A percentile compares a stretch with the other conserved stretches of the same genome.
These are phyloP conservation scores for Amanita pallidorosea DNA, from an alignment of 768 basidiomycete species.

Conservation along the genomic window DNA sequence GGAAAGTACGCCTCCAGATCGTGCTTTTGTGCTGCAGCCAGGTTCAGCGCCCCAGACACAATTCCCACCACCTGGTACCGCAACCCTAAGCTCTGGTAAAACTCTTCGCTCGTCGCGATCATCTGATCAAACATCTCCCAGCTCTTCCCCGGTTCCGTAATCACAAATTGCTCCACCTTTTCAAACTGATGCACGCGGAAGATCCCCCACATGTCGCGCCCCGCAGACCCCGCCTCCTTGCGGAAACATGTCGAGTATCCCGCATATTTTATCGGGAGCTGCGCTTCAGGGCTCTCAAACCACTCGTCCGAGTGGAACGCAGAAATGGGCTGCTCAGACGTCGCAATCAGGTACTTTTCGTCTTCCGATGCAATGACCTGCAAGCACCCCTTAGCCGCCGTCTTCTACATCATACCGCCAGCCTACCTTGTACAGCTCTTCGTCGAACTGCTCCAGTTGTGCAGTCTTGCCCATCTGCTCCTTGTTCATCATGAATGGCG, in stretches of 20 bases:
- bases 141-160: constrained; percentile 90
- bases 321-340: constrained; percentile 97
- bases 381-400: too few relatives aligned
- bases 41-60: constrained; percentile 92
- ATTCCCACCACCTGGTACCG: constrained; percentile 91
- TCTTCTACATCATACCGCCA: background rate
- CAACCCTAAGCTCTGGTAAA: constrained; percentile 91
- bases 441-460: constrained; percentile 96
- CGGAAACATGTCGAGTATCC: constrained; percentile 96
- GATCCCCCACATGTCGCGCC: constrained; percentile 99
- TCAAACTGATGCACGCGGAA: constrained; percentile 99
- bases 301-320: constrained; percentile 94
- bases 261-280: constrained; percentile 87
- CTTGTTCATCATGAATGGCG: constrained; percentile 98
- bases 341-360: constrained; percentile 98
- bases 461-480: constrained; percentile 97
- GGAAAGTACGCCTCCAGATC: constrained; percentile 99
- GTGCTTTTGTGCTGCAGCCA: constrained; percentile 95
- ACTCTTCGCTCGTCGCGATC: constrained; percentile 83
- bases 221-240: constrained; percentile 96
- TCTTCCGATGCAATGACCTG: constrained; percentile 84
- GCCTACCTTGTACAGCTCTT: constrained; percentile 92
- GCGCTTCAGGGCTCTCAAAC: constrained; percentile 87
- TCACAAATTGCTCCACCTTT: constrained; percentile 95
- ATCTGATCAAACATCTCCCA: constrained; percentile 91